Conservation (phyloP, 176 grass and related monocot genomes). For the Cenchrus purpureus region DNA sequence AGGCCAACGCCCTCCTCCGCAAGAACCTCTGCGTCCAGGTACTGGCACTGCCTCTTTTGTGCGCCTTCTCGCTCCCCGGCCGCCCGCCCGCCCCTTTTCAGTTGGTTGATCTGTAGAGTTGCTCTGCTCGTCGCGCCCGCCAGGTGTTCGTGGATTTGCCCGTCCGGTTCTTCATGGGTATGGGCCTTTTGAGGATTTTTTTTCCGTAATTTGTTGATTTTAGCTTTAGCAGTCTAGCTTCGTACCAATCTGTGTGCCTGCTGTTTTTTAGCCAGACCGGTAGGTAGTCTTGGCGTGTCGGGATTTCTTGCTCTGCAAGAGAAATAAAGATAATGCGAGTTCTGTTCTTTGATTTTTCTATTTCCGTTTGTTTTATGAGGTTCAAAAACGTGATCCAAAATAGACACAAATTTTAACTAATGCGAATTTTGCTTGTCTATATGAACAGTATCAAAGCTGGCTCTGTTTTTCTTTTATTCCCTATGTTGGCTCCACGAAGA, state of each 20-base stretch:
- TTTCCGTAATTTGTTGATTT: background rate
- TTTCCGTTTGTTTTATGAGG: background rate
- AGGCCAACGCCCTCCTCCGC: constrained; percentile 62
- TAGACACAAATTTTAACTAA: background rate
- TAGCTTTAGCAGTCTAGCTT: background rate
- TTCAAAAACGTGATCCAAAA: background rate
- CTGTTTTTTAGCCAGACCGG: constrained; percentile 3
- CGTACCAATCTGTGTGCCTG: background rate
- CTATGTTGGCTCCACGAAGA: background rate
- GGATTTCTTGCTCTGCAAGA: background rate
- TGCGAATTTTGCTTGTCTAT: background rate
- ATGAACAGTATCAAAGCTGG: background rate
- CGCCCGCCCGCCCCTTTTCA: too few species aligned
- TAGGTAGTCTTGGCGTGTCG: constrained; percentile 2
- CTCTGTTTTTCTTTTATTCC: background rate
- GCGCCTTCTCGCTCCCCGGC: too few species aligned
- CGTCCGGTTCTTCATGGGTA: background rate
- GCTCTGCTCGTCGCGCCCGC: background rate
- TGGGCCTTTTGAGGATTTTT: background rate
- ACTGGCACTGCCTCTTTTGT: background rate
- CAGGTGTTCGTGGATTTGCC: constrained; percentile 36
- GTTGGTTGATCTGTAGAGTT: background rate
- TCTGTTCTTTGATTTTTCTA: background rate
- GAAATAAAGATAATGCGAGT: background rate
- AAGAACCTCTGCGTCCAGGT: constrained; percentile 72